A percentile compares a stretch with the other conserved stretches of the same genome.
phyloP scores from a whole-genome alignment of 1,284 basidiomycete genomes.

The Jaminaea rosea region DNA sequence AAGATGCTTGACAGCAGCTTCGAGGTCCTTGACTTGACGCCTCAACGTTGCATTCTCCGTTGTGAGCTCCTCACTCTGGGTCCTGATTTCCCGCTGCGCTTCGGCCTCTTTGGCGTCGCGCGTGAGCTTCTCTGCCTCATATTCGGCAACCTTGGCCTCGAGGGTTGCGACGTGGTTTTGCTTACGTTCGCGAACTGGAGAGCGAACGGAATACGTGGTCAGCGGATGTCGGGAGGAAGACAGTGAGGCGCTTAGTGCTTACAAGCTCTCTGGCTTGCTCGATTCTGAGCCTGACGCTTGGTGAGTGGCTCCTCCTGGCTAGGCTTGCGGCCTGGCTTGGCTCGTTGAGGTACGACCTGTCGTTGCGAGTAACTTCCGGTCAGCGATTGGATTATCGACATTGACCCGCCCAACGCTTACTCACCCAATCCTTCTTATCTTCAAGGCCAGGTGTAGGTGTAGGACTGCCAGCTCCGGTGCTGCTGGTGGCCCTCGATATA shows the following conservation, averaged over 20 bases:
- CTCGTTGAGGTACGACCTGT: conserved; percentile 42
- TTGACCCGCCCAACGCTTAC: too few relatives aligned
- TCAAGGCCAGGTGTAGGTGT: not conserved
- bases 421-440: not conserved
- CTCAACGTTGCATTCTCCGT: conserved; percentile 1
- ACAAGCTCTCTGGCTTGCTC: conserved; percentile 35
- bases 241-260: not conserved
- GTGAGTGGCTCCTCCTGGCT: conserved; percentile 38
- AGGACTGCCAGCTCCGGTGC: not conserved
- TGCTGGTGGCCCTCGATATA: not conserved
- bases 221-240: too few relatives aligned
- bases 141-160: conserved; percentile 38
- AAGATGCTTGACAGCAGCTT: not conserved
- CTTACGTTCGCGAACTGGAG: conserved; percentile 26
- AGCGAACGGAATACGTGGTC: too few relatives aligned
- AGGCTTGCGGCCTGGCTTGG: conserved; percentile 46
- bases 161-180: conserved; percentile 31
- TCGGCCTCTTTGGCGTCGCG: conserved; percentile 34
- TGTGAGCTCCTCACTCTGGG: conserved; percentile 5
- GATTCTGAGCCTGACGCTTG: conserved; percentile 43
- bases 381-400: too few relatives aligned
- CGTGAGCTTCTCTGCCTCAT: conserved; percentile 27
- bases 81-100: conserved; percentile 5
- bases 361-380: too few relatives aligned
- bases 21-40: conserved; percentile 1